These are phyloP conservation scores for Umbelopsis sp. DNA, from an alignment of 192 early-diverging fungal genomes.

Conservation along the genomic window DNA sequence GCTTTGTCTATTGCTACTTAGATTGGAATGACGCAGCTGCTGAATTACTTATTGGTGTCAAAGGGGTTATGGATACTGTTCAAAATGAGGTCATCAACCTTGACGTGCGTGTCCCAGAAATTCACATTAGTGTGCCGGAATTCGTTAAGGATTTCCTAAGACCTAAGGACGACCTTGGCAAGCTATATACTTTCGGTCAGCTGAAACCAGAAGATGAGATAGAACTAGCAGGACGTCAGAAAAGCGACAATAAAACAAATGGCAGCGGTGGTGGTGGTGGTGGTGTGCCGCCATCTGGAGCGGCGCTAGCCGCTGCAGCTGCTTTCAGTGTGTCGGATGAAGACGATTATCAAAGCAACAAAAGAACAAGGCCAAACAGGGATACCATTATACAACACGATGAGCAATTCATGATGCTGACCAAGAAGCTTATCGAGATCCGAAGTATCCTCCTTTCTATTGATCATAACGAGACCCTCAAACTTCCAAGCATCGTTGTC, in stretches of 20 bases:
- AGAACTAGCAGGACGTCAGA: constrained; percentile 27
- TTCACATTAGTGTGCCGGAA: constrained; percentile 41
- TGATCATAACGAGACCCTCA: constrained; percentile 72
- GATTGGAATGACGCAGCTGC: constrained; percentile 38
- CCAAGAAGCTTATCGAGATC: constrained; percentile 93
- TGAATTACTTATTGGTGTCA: constrained; percentile 36
- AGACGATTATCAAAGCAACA: constrained; percentile 43
- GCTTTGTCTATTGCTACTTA: constrained; percentile 35
- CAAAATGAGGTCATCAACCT: constrained; percentile 38
- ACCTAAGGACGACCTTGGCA: neutral
- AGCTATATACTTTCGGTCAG: constrained; percentile 28
- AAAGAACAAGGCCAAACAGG: constrained; percentile 13
- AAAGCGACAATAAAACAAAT: constrained; percentile 24
- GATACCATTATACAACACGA: constrained; percentile 54
- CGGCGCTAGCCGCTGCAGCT: constrained; percentile 42
- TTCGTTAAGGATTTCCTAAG: constrained; percentile 29
- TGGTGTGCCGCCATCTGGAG: constrained; percentile 40
- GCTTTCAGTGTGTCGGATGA: constrained; percentile 47
- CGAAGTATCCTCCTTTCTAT: constrained; percentile 91
- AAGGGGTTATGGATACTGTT: constrained; percentile 36
- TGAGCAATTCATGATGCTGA: constrained; percentile 83
- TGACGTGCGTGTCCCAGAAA: constrained; percentile 40
- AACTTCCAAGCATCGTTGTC: constrained; percentile 88
- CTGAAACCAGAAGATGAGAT: constrained; percentile 28
- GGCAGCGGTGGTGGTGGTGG: constrained; percentile 18